These are phyloP conservation scores for Verticillium tricorpus DNA, from an alignment of 2,329 filamentous ascomycete species.

Conservation along the genomic window DNA sequence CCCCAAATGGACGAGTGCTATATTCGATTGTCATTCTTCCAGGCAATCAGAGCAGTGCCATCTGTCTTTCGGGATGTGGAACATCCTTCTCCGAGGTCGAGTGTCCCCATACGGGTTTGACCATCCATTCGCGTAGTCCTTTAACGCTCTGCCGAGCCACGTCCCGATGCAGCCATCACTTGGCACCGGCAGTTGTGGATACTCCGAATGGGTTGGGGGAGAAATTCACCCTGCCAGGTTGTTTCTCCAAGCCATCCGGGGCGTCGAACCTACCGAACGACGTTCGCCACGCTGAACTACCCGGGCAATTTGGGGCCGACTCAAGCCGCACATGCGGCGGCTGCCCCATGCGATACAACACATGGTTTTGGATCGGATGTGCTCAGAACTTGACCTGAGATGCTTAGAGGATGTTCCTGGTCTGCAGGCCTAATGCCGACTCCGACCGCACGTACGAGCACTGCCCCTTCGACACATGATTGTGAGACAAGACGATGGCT, in stretches of 20 bases:
- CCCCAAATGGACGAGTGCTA: background rate
- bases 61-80: background rate
- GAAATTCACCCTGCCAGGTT: background rate
- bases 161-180: background rate
- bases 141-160: background rate
- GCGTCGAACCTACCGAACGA: background rate
- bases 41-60: background rate
- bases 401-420: too few relatives aligned
- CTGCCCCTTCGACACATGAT: too few relatives aligned
- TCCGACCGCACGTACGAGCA: too few relatives aligned
- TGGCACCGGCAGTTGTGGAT: background rate
- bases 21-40: background rate
- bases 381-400: too few relatives aligned
- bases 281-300: too few relatives aligned
- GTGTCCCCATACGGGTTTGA: background rate
- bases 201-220: background rate
- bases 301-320: too few relatives aligned
- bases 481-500: too few relatives aligned
- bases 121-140: background rate
- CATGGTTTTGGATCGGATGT: too few relatives aligned
- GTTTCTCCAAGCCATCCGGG: background rate
- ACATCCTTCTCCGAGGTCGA: background rate
- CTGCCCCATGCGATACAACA: too few relatives aligned
- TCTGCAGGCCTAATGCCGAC: too few relatives aligned
- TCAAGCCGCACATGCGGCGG: too few relatives aligned